Evolutionary conservation across 768 basidiomycete species (phyloP), one percentile per base, ranked within the genome.

Genomic region (Gelatoporia subvermispora): DNA sequence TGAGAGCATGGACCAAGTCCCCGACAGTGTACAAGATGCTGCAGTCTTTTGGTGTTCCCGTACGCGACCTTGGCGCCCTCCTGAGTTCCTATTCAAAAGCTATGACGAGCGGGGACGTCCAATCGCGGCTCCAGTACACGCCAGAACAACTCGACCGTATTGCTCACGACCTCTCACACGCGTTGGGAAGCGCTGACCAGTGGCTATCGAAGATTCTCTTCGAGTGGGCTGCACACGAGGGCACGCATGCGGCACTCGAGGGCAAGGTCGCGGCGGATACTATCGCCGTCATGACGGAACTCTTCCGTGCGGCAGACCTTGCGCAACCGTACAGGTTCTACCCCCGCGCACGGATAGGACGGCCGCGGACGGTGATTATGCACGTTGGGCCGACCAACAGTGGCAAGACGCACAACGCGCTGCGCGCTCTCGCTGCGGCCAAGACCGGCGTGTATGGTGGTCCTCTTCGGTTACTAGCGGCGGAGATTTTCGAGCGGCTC

Each of bases 371-470:
- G 56, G 72, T 98, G 57, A 85, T 94, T 64, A 84, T 98, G 74
- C 95, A 99, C 59, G 92, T 99, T 35, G 96, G 95, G 0, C 96
- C 96, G 0, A 98, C 96, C 20, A 99, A 98, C 66, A 91, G 89
- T 53, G 96, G 95, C 24, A 99, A 99, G 71, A 99, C 95, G 0
- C 84, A 98, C 61, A 84, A 88, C 60, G 96, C 95, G 0, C 71
- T 99, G 8, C 84, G 90, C 38, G 91, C 93, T 0, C 77, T 99
- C 2, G 88, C 92, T 0, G 79, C 82, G 3, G 82, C 93, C 0
- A 59, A 63, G 1, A 68, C 71, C 0, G 96, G 94, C 4, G 75
- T 87, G 3, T 98, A 97, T 57, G 92, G 91, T 0, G 93, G 94
- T 0, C 96, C 95, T 0, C 73, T 98, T 4, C 79, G 95, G 17